A percentile compares a stretch with the other conserved stretches of the same genome.
These are phyloP conservation scores for Fraxinus sp. DNA, from an alignment of 305 asterid species.

Conservation along the genomic window DNA sequence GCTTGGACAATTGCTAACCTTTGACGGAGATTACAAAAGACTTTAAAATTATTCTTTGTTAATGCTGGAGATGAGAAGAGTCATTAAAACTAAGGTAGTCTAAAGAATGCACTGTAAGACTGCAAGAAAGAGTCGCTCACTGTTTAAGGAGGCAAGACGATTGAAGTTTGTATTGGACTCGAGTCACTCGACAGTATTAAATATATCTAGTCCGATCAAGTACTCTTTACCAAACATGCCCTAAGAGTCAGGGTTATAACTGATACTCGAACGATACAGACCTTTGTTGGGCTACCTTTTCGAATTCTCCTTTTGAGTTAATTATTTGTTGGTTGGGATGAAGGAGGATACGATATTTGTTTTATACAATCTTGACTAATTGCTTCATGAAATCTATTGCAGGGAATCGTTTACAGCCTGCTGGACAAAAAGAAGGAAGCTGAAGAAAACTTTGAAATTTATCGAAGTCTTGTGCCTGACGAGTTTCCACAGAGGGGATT, in stretches of 20 bases:
- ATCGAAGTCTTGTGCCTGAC: constrained; percentile 70
- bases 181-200: not conserved
- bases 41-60: not conserved
- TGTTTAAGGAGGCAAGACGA: not conserved
- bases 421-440: constrained; percentile 73
- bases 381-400: constrained; percentile 19
- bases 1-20: not conserved
- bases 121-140: not conserved
- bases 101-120: not conserved
- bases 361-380: constrained; percentile 2
- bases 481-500: constrained; percentile 79
- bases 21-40: not conserved
- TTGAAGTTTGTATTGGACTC: not conserved
- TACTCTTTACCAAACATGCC: not conserved
- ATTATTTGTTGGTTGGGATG: not conserved
- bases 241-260: not conserved
- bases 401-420: constrained; percentile 83
- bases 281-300: not conserved
- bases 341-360: not conserved
- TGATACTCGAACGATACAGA: not conserved
- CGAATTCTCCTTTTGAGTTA: not conserved
- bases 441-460: constrained; percentile 60
- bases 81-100: not conserved
- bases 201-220: not conserved
- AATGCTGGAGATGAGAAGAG: not conserved